phyloP scores from a whole-genome alignment of 73 alveolate species.

The Paraurostyla sp. region DNA sequence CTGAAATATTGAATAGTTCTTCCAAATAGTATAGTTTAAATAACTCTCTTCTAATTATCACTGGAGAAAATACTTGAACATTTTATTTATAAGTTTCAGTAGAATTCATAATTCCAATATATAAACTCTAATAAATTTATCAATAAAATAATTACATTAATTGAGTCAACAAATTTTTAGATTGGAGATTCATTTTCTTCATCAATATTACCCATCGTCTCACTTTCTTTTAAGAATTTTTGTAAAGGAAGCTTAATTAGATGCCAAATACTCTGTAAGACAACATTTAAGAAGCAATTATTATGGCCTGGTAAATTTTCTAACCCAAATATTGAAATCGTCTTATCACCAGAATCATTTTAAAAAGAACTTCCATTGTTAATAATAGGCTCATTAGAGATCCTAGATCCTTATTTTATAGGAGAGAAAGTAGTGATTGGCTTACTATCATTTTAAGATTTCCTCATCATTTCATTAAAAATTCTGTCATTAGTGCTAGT shows the following conservation, averaged over 20 bases:
- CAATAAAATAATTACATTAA: not conserved
- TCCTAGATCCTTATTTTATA: too few relatives aligned
- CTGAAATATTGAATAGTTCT: not conserved
- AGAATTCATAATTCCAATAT: not conserved
- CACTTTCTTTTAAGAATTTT: not conserved
- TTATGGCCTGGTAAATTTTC: not conserved
- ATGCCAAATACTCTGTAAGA: constrained; percentile 14
- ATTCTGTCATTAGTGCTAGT: too few relatives aligned
- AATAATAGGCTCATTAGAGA: too few relatives aligned
- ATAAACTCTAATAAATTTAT: not conserved
- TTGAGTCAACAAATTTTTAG: not conserved
- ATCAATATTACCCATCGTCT: not conserved
- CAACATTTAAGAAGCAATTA: constrained; percentile 25
- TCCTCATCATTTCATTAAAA: too few relatives aligned
- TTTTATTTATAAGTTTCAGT: not conserved
- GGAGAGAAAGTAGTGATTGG: too few relatives aligned
- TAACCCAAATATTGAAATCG: too few relatives aligned
- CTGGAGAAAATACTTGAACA: not conserved
- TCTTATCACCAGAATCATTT: too few relatives aligned
- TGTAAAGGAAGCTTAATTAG: not conserved
- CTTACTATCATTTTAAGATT: too few relatives aligned
- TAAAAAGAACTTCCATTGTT: too few relatives aligned
- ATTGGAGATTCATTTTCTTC: not conserved
- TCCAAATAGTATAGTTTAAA: not conserved
- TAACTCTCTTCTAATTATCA: not conserved